A percentile compares a stretch with the other conserved stretches of the same genome.
These are phyloP conservation scores for Suhomyces bokatorum DNA, from an alignment of 1,139 yeast species.

Conservation along the genomic window DNA sequence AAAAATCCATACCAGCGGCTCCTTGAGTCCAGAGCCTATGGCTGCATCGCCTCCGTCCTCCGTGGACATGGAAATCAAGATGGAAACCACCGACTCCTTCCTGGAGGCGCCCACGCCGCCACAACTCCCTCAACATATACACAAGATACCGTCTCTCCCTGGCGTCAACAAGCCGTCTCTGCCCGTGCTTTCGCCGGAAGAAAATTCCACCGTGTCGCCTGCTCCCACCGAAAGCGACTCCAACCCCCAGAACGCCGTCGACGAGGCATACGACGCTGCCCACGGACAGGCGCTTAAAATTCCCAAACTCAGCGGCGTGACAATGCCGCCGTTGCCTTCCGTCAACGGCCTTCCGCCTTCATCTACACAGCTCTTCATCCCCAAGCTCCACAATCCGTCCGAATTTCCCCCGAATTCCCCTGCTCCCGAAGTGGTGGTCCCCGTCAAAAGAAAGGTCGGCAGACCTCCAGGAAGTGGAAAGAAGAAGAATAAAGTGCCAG, in stretches of 20 bases:
- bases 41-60: background rate
- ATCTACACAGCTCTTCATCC: background rate
- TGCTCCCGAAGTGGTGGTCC: background rate
- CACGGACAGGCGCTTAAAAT: background rate
- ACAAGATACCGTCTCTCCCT: conserved; percentile 1
- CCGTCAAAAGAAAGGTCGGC: conserved; percentile 8
- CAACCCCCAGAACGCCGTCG: background rate
- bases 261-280: background rate
- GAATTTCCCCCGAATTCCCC: conserved; percentile 2
- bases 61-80: background rate
- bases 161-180: background rate
- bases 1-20: background rate
- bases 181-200: background rate
- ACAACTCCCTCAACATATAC: background rate
- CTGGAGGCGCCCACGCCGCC: background rate
- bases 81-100: background rate
- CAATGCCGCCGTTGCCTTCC: conserved; percentile 5
- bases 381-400: conserved; percentile 1
- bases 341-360: conserved; percentile 1
- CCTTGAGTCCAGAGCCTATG: background rate
- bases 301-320: conserved; percentile 3
- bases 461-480: conserved; percentile 12
- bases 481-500: conserved; percentile 7
- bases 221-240: background rate
- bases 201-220: background rate